Conservation (phyloP, 176 grass and related monocot genomes). For the Phoenix dactylifera region DNA sequence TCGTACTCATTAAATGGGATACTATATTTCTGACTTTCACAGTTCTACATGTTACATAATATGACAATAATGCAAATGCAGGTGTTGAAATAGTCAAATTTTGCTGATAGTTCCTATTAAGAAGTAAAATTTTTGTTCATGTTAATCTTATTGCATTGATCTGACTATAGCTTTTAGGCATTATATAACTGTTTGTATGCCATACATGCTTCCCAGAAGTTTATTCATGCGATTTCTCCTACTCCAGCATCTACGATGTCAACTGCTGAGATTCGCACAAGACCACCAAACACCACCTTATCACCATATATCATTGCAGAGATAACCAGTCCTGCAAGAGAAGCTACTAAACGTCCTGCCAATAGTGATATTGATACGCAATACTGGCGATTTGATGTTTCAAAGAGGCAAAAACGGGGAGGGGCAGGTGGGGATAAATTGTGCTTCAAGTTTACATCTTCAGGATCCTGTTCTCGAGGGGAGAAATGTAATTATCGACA, state of each 20-base stretch:
- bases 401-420: conserved; percentile 69
- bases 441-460: conserved; percentile 82
- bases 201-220: conserved; percentile 56
- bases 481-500: conserved; percentile 58
- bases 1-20: too few relatives aligned
- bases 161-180: conserved; percentile 5
- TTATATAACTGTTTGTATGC: conserved; percentile 27
- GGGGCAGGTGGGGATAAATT: conserved; percentile 27
- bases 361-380: conserved; percentile 32
- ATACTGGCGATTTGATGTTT: conserved; percentile 91
- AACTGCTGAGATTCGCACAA: conserved; percentile 49
- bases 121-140: too few relatives aligned
- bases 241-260: conserved; percentile 88
- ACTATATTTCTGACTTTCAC: too few relatives aligned
- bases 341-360: conserved; percentile 47
- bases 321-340: conserved; percentile 38
- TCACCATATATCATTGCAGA: conserved; percentile 53
- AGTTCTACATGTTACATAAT: too few relatives aligned
- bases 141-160: conserved; percentile 8
- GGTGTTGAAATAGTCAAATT: too few relatives aligned
- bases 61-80: too few relatives aligned
- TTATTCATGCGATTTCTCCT: conserved; percentile 99
- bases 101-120: too few relatives aligned
- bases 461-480: conserved; percentile 56
- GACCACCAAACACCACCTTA: conserved; percentile 61